A percentile compares a stretch with the other conserved stretches of the same genome.
Evolutionary conservation across 345 rosid genomes (phyloP).

Genomic region (Euclidium syriacum): DNA sequence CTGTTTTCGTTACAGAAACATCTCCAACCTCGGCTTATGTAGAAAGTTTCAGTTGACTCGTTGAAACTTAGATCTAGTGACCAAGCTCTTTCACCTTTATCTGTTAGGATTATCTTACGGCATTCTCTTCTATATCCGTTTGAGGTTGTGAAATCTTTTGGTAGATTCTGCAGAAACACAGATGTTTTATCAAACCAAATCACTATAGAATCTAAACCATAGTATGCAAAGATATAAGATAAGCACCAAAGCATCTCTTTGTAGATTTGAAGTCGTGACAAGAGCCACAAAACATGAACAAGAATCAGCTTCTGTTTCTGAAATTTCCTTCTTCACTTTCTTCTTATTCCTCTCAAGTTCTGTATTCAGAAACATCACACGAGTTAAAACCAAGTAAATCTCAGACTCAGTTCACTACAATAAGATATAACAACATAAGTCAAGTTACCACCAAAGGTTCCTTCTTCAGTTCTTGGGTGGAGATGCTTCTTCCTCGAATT

Average conservation of each 20-base stretch:
- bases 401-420: too few relatives aligned
- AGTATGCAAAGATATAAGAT: too few relatives aligned
- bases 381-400: too few relatives aligned
- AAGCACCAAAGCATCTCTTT: slow-evolving; percentile 3
- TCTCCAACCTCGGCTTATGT: slow-evolving; percentile 7
- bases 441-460: neutral
- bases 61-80: neutral
- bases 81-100: slow-evolving; percentile 1
- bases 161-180: too few relatives aligned
- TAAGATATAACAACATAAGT: too few relatives aligned
- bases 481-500: neutral
- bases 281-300: neutral
- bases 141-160: too few relatives aligned
- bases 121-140: too few relatives aligned
- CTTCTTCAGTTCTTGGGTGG: neutral
- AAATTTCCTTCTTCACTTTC: neutral
- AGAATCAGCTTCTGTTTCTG: neutral
- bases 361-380: neutral
- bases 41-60: neutral
- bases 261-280: neutral
- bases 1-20: slow-evolving; percentile 1
- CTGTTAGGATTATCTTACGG: neutral
- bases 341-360: neutral
- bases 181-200: too few relatives aligned
- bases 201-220: neutral